A percentile compares a stretch with the other conserved stretches of the same genome.
Evolutionary conservation across 345 rosid genomes (phyloP).

Genomic region (Pistacia integerrima): DNA sequence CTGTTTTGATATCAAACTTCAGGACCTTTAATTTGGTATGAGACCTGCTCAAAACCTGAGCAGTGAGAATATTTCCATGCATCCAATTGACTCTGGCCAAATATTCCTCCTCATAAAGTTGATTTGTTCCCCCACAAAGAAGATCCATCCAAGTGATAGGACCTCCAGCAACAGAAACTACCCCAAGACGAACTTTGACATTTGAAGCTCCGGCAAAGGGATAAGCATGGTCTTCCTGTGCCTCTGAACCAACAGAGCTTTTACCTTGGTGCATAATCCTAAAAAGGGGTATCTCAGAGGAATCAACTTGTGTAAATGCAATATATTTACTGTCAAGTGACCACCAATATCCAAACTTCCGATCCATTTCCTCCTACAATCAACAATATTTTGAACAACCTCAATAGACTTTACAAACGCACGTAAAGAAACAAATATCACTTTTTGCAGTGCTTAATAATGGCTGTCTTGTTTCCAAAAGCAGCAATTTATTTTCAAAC

Average conservation of each 20-base stretch:
- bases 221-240: slow-evolving; percentile 93
- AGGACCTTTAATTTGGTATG: slow-evolving; percentile 67
- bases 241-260: slow-evolving; percentile 71
- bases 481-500: not conserved
- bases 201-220: slow-evolving; percentile 96
- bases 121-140: slow-evolving; percentile 65
- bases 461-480: not conserved
- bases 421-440: not conserved
- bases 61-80: slow-evolving; percentile 66
- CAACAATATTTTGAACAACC: slow-evolving; percentile 9
- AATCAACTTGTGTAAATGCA: slow-evolving; percentile 83
- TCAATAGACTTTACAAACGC: not conserved
- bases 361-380: slow-evolving; percentile 94
- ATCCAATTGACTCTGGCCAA: slow-evolving; percentile 90
- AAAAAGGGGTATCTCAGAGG: slow-evolving; percentile 68
- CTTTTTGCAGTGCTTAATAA: not conserved
- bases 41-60: slow-evolving; percentile 79
- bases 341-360: slow-evolving; percentile 98
- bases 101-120: slow-evolving; percentile 63
- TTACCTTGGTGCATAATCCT: slow-evolving; percentile 99
- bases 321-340: slow-evolving; percentile 85
- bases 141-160: slow-evolving; percentile 86
- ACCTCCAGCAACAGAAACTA: slow-evolving; percentile 74
- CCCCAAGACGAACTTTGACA: slow-evolving; percentile 83
- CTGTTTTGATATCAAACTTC: slow-evolving; percentile 71